Percentiles rank a stretch among this genome's conserved stretches.
These are phyloP conservation scores for Moricandia arvensis DNA, from an alignment of 345 rosid species.

Conservation along the genomic window DNA sequence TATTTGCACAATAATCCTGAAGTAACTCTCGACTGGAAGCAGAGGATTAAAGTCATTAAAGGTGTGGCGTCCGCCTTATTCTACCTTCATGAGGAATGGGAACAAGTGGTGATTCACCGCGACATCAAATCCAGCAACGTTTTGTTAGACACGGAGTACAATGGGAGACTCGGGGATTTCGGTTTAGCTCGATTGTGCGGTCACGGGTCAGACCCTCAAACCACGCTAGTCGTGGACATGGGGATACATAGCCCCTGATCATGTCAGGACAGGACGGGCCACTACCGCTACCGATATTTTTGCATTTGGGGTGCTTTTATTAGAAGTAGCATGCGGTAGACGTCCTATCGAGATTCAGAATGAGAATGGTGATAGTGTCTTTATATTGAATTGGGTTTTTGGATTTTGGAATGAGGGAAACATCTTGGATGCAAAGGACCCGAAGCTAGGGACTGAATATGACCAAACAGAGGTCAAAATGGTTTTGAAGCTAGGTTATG, in stretches of 20 bases:
- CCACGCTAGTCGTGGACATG: slow-evolving; percentile 81
- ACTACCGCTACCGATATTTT: slow-evolving; percentile 57
- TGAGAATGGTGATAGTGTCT: neutral
- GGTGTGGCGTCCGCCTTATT: slow-evolving; percentile 81
- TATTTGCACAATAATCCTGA: slow-evolving; percentile 56
- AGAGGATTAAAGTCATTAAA: slow-evolving; percentile 62
- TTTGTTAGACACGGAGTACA: slow-evolving; percentile 62
- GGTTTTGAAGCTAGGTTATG: slow-evolving; percentile 61
- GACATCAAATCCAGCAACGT: slow-evolving; percentile 89
- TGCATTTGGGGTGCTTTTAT: slow-evolving; percentile 74
- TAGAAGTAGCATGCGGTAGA: slow-evolving; percentile 73
- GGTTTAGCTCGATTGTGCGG: slow-evolving; percentile 80
- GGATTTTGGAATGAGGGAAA: slow-evolving; percentile 46
- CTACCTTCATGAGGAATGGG: slow-evolving; percentile 89
- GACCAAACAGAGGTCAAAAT: slow-evolving; percentile 47
- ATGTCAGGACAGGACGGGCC: slow-evolving; percentile 38
- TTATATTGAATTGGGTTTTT: slow-evolving; percentile 69
- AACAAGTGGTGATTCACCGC: slow-evolving; percentile 78
- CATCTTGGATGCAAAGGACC: slow-evolving; percentile 53
- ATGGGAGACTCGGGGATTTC: slow-evolving; percentile 59
- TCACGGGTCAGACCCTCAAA: slow-evolving; percentile 66
- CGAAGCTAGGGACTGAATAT: slow-evolving; percentile 19
- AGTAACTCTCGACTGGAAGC: slow-evolving; percentile 65
- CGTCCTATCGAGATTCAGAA: slow-evolving; percentile 67
- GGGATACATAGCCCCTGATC: slow-evolving; percentile 87